These are phyloP conservation scores for Ophiosphaerella herpotricha DNA, from an alignment of 2,329 filamentous ascomycete genomes.

Conservation along the genomic window DNA sequence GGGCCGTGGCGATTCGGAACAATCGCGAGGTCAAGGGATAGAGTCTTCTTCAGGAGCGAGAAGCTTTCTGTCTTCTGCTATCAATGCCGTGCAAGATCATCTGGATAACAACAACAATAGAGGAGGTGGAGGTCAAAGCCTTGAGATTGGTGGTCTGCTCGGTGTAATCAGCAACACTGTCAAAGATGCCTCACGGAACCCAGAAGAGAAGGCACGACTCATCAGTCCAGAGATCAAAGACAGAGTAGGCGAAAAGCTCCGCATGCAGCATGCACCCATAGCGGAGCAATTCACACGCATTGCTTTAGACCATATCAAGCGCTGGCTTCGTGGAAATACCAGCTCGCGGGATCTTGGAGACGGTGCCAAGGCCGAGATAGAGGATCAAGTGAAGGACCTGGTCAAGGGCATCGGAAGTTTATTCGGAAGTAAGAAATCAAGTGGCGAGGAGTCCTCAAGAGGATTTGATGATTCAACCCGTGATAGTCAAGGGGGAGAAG, in stretches of 20 bases:
- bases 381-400: conserved; percentile 31
- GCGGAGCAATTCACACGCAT: conserved; percentile 37
- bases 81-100: conserved; percentile 33
- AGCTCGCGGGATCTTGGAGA: conserved; percentile 36
- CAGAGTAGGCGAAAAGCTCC: conserved; percentile 31
- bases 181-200: conserved; percentile 34
- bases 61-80: conserved; percentile 31
- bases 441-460: conserved; percentile 23
- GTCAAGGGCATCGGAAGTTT: conserved; percentile 35
- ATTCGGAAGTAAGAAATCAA: conserved; percentile 27
- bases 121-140: conserved; percentile 12
- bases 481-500: conserved; percentile 15
- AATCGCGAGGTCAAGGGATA: conserved; percentile 18
- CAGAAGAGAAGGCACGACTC: conserved; percentile 35
- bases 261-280: conserved; percentile 31
- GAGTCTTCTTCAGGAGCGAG: conserved; percentile 24
- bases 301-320: conserved; percentile 37
- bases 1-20: conserved; percentile 13
- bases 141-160: conserved; percentile 33
- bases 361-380: conserved; percentile 36
- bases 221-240: conserved; percentile 40
- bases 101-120: conserved; percentile 20
- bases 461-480: conserved; percentile 17
- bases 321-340: conserved; percentile 38
- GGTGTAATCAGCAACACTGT: conserved; percentile 33